phyloP scores from a whole-genome alignment of 805 yeast species.

The Wickerhamiella spandovensis region DNA sequence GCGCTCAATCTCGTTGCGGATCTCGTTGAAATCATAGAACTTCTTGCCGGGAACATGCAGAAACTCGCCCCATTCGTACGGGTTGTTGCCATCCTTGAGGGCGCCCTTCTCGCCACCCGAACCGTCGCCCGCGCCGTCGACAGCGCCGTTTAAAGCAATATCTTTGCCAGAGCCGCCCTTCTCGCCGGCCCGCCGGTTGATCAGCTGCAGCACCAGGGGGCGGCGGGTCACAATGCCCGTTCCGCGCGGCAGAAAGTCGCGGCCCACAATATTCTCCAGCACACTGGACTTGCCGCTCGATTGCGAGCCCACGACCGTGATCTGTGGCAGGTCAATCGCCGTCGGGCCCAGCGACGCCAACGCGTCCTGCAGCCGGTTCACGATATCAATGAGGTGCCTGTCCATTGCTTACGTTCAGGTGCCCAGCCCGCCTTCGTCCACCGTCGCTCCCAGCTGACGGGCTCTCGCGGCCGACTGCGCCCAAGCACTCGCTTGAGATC shows the following conservation, averaged over 20 bases:
- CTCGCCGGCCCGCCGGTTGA: constrained; percentile 38
- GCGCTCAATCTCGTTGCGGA: constrained; percentile 75
- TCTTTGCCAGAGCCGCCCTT: too few species aligned
- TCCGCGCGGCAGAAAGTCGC: constrained; percentile 81
- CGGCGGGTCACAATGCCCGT: constrained; percentile 88
- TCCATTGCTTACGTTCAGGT: constrained; percentile 36
- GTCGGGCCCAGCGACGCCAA: constrained; percentile 75
- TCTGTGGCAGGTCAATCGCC: constrained; percentile 77
- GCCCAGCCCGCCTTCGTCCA: too few species aligned
- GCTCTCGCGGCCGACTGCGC: too few species aligned
- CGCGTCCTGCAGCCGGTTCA: constrained; percentile 80
- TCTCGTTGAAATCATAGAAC: constrained; percentile 77
- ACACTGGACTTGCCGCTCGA: constrained; percentile 84
- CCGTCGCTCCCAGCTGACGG: too few species aligned
- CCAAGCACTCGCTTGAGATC: too few species aligned
- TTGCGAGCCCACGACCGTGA: constrained; percentile 85
- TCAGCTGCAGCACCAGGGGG: constrained; percentile 68
- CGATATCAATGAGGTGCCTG: constrained; percentile 65
- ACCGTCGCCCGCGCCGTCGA: too few species aligned
- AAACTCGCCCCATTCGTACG: constrained; percentile 91
- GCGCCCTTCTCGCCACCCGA: too few species aligned
- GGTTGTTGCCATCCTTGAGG: constrained; percentile 23
- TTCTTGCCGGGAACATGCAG: constrained; percentile 82
- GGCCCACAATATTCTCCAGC: constrained; percentile 78
- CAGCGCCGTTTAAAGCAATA: too few species aligned